Evolutionary conservation across 73 alveolate genomes (phyloP).

Genomic region (Tetrahymena malaccensis): DNA sequence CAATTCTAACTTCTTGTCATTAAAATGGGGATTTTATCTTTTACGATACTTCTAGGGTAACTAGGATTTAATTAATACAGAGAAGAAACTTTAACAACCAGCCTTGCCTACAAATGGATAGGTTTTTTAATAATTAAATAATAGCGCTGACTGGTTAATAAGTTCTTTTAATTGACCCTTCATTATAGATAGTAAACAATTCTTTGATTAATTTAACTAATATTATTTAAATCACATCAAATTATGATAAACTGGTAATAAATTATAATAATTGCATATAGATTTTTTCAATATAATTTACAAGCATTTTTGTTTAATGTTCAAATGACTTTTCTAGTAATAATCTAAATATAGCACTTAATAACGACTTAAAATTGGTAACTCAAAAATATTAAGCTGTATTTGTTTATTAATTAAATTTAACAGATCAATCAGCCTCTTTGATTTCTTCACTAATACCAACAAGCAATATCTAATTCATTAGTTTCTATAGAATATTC

Average conservation of each 20-base stretch:
- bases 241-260: background rate
- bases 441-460: background rate
- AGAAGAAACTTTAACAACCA: too few species aligned
- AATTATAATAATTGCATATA: background rate
- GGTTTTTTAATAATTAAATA: too few species aligned
- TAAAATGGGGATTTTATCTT: background rate
- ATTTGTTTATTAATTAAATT: too few species aligned
- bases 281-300: background rate
- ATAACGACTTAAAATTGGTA: background rate
- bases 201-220: too few species aligned
- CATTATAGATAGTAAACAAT: too few species aligned
- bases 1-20: background rate
- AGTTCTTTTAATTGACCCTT: background rate
- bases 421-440: background rate
- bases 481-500: too few species aligned
- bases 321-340: background rate
- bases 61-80: too few species aligned
- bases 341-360: background rate
- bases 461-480: too few species aligned
- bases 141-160: background rate
- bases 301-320: background rate
- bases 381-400: background rate
- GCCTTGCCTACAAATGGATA: background rate
- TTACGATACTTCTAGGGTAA: background rate
- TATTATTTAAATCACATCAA: too few species aligned